Base-by-base conservation (phyloP, 2,329 filamentous ascomycete species). In the Leptographium lundbergii region DNA sequence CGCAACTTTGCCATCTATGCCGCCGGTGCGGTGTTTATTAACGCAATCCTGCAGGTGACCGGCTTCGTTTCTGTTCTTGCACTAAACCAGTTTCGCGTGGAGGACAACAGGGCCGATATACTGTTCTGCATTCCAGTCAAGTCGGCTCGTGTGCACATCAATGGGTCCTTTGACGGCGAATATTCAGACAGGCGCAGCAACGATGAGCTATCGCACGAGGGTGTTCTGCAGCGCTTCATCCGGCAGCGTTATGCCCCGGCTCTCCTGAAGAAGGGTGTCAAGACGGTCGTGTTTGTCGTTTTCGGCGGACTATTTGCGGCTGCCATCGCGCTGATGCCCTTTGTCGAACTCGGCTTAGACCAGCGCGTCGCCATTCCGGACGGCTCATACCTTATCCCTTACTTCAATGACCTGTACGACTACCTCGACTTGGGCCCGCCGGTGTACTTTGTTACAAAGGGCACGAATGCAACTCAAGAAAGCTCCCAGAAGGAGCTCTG, bases 1-100 rank as follows among this genome's bases (percentile, higher is more conserved):
- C 85, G 91, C 63, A 99, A 99, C 72, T 99, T 99, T 72, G 95
- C 94, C 19, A 86, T 92, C 3, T 99, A 99, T 69, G 94, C 94
- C 14, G 91, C 94, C 2, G 94, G 94, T 56, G 94, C 94, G 13
- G 94, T 99, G 13, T 86, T 97, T 66, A 92, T 99, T 77, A 99
- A 99, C 69, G 95, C 95, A 0, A 71, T 97, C n/a, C 76, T 99
- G 6, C 94, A 99, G 71, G 87, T 97, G 65, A 99, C 95, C 0
- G 92, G 97, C 84, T 99, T 99, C 68, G 82, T 96, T 47, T 92
- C 95, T 1, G 87, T 97, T 3, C 79, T 99, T 9, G 85, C 91
- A 2, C 79, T 96, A 60, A 99, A 99, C 68, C 94, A 99, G 73
- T 82, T 85, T 69, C 83, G 95, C 10, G 91, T 95, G 0, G 92